Evolutionary conservation across 768 basidiomycete species (phyloP), one percentile per base, ranked within the genome.

Genomic region (Phlebiopsis flavidoalba): DNA sequence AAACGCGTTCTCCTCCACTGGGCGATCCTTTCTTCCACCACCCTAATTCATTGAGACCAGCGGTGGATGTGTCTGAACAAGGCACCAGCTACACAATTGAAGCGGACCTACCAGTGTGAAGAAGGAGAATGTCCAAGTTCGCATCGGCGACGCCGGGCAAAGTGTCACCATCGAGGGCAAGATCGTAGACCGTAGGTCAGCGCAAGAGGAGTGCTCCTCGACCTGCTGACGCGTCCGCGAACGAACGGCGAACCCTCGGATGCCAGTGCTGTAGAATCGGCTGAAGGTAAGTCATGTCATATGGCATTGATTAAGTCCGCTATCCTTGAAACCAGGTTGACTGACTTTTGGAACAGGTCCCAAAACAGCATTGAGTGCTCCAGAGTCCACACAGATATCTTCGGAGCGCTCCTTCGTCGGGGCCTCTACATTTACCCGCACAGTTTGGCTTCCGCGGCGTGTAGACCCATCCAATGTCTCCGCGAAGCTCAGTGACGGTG

Each of bases 81-180:
- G 83, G 80, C 0, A 77, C 84, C 70, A 75, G 78, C 45, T 91
- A 88, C 64, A 63, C 89, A 55, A 75, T 93, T 46, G 87, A 91
- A 66, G 88, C 89, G 1, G 91, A 93, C 67, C 67, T 93, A 26
- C 91, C 90, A 21, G 90, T 0, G 83, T 92, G 26, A 85, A 83
- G 70, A 90, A 86, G 75, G 89, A 91, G 65, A 84, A 91, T 66
- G 69, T 91, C 8, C 81, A 89, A 58, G 80, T 92, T 54, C 79
- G 83, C 8, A 76, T 92, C 60, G 87, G 88, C 8, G 86, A 90
- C 59, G 82, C 80, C 15, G 89, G 88, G 2, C 79, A 82, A 59
- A 89, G 83, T 62, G 69, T 91, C 59, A 89, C 85, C 3, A 89
- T 93, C 59, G 83, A 89, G 69, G 90, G 90, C 8, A 85, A 79